Evolutionary conservation across 371 early-diverging fungal species (phyloP), one percentile per base, ranked within the genome.

Genomic region (Syncephalastrum racemosum): DNA sequence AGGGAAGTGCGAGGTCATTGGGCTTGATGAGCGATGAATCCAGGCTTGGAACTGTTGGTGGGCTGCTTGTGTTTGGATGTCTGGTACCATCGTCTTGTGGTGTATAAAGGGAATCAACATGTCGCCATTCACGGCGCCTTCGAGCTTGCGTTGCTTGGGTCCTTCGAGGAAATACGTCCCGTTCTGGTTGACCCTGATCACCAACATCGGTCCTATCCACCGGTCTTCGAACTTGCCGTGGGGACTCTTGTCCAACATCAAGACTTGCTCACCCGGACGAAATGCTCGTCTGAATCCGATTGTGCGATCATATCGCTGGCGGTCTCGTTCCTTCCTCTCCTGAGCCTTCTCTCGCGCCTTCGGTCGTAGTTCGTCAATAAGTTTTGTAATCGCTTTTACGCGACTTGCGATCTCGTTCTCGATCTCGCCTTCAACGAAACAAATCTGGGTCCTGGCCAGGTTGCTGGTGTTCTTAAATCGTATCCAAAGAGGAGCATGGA

Each of bases 401-500:
- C 60, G 25, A 14, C 27, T 25, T 12, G 40, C 44, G 0, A 66
- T 20, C 3, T 60, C 63, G 1, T 48, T 55, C 20, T 55, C 58
- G 0, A 50, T 41, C 20, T 67, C 46, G 10, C 64, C 65, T 42
- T 56, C 58, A 0, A 62, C 53, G 24, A 47, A 69, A 31, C 69
- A 5, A 15, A 4, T 12, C 46, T 27, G 0, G 70, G 70, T 14
- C 63, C 53, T 23, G 40, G 49, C 70, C 66, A 70, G 1, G 43
- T 45, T 6, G 54, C 36, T 23, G 66, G 66, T 16, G 66, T 60
- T 0, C 48, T 1, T 20, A 66, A 20, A 12, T 63, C 47, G 31
- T 63, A 63, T 0, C 66, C 66, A 50, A 19, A 70, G 1, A 70
- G 23, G 3, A 70, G 14, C 46, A 46, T 48, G 22, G 62, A 25